Conservation (phyloP, 1,139 yeast genomes). For the Tardiomyces digboiensis region DNA sequence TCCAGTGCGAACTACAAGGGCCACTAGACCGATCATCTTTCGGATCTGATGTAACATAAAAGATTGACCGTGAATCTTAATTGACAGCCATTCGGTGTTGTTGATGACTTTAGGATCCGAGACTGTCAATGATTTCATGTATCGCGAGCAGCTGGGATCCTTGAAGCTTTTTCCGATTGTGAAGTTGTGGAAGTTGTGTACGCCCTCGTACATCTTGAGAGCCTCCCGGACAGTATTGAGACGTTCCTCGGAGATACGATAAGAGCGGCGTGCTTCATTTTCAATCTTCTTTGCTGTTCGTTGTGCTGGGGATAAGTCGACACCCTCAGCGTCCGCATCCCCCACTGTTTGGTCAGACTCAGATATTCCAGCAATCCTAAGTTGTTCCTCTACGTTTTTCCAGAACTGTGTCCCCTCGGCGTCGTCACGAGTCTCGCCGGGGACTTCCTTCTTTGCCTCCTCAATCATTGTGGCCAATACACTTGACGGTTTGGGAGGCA, state of each 20-base stretch:
- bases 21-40: constrained; percentile 96
- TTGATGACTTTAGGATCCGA: constrained; percentile 91
- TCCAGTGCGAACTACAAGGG: constrained; percentile 75
- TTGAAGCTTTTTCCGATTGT: constrained; percentile 82
- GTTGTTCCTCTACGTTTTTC: constrained; percentile 36
- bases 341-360: constrained; percentile 26
- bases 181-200: constrained; percentile 93
- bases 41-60: constrained; percentile 98
- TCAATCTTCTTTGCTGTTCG: constrained; percentile 57
- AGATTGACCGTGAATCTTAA: constrained; percentile 96
- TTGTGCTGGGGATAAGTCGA: not conserved
- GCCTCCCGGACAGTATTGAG: constrained; percentile 56
- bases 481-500: constrained; percentile 81
- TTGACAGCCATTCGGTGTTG: constrained; percentile 93
- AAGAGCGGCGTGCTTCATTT: constrained; percentile 57
- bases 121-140: constrained; percentile 68
- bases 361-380: constrained; percentile 21
- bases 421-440: constrained; percentile 54
- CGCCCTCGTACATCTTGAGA: constrained; percentile 68
- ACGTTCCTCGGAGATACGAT: constrained; percentile 53
- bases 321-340: constrained; percentile 8
- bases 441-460: constrained; percentile 42
- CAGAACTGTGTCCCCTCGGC: constrained; percentile 68
- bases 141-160: constrained; percentile 79
- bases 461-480: constrained; percentile 51